phyloP scores from a whole-genome alignment of 2,329 filamentous ascomycete genomes.

The Pseudocercospora fijiensis region DNA sequence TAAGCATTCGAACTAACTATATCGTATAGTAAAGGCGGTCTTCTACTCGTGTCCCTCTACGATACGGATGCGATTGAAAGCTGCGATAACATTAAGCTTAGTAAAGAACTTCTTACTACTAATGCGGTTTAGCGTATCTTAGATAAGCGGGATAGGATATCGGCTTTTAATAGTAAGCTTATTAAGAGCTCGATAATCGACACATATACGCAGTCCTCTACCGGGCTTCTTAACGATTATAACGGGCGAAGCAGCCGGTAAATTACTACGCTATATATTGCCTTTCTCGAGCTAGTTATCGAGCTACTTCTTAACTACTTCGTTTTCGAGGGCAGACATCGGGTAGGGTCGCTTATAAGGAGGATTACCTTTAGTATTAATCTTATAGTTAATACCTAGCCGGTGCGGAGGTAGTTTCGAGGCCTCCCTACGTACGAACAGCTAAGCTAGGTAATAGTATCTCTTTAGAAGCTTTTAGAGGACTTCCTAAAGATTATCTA shows the following conservation, averaged over 20 bases:
- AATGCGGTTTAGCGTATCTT: constrained; percentile 5
- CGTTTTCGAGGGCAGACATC: background rate
- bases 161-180: background rate
- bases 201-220: background rate
- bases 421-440: background rate
- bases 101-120: constrained; percentile 4
- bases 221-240: background rate
- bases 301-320: constrained; percentile 1
- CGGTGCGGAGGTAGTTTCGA: background rate
- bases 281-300: background rate
- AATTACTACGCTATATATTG: background rate
- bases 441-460: background rate
- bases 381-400: background rate
- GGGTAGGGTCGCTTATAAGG: background rate
- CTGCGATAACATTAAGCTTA: background rate
- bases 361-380: background rate
- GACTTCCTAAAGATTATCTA: background rate
- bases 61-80: background rate
- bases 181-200: background rate
- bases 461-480: background rate
- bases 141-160: background rate
- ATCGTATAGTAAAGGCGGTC: too few species aligned
- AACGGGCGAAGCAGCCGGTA: background rate
- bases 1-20: background rate
- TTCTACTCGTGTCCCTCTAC: too few species aligned